phyloP scores from a whole-genome alignment of 257 asterid species.

The Cynanchum wilfordii region DNA sequence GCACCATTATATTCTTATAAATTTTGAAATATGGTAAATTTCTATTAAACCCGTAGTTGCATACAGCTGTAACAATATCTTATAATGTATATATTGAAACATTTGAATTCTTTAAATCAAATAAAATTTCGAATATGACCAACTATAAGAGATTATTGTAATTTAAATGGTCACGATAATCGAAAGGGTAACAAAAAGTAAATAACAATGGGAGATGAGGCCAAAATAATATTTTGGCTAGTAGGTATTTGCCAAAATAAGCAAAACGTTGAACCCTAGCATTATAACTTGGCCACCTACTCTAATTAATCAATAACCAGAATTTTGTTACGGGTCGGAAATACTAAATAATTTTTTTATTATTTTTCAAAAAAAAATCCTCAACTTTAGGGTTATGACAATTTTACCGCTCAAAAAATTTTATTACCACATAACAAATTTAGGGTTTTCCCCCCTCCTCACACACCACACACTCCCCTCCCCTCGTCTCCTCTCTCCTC shows the following conservation, averaged over 20 bases:
- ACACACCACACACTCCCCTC: too few species aligned
- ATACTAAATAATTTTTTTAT: not conserved
- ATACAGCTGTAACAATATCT: too few species aligned
- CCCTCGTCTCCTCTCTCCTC: too few species aligned
- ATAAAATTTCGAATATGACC: not conserved
- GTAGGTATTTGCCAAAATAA: not conserved
- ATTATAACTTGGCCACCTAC: not conserved
- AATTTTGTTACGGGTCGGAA: not conserved
- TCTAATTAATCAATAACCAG: not conserved
- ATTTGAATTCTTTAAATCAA: too few species aligned
- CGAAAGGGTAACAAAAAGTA: not conserved
- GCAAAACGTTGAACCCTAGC: not conserved
- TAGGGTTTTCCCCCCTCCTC: conserved; percentile 14
- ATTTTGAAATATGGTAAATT: too few species aligned
- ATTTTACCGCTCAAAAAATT: not conserved
- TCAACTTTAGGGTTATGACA: conserved; percentile 17
- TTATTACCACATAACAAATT: not conserved
- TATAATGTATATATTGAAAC: too few species aligned
- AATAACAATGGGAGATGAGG: not conserved
- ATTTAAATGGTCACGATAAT: not conserved
- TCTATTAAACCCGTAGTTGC: too few species aligned
- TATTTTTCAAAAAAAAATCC: not conserved
- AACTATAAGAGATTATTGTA: not conserved
- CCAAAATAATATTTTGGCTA: not conserved
- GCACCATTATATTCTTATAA: too few species aligned